These are phyloP conservation scores for Botrytis squamosa DNA, from an alignment of 2,329 filamentous ascomycete species.

Conservation along the genomic window DNA sequence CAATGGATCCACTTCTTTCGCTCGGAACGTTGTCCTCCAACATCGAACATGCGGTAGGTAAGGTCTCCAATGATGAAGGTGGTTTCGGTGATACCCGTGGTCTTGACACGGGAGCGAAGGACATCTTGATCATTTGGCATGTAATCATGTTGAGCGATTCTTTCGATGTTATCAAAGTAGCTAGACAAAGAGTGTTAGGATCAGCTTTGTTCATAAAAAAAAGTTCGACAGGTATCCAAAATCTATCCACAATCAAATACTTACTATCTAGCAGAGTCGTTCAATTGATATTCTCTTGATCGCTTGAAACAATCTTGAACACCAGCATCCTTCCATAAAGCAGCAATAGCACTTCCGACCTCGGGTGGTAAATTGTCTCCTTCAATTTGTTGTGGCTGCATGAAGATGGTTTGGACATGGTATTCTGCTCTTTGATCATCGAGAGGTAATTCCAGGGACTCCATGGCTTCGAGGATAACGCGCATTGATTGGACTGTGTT, in stretches of 20 bases:
- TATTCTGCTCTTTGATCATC: slow-evolving; percentile 54
- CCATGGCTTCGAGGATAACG: slow-evolving; percentile 88
- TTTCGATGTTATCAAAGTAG: slow-evolving; percentile 79
- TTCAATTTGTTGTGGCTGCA: slow-evolving; percentile 59
- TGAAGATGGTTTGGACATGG: slow-evolving; percentile 42
- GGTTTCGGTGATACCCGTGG: slow-evolving; percentile 94
- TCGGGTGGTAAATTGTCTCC: slow-evolving; percentile 79
- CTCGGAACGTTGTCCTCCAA: slow-evolving; percentile 72
- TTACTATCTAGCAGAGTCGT: slow-evolving; percentile 94
- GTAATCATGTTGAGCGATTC: slow-evolving; percentile 73
- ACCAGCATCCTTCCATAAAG: slow-evolving; percentile 79
- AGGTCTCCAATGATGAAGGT: slow-evolving; percentile 89
- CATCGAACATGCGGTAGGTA: slow-evolving; percentile 90
- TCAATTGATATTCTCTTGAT: slow-evolving; percentile 82
- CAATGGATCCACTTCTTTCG: slow-evolving; percentile 80
- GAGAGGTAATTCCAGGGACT: slow-evolving; percentile 77
- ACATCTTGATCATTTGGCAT: slow-evolving; percentile 94
- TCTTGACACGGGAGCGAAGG: slow-evolving; percentile 84
- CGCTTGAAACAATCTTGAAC: slow-evolving; percentile 88
- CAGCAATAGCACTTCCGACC: slow-evolving; percentile 77
- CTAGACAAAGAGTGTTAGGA: slow-evolving; percentile 46
- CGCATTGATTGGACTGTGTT: slow-evolving; percentile 94
- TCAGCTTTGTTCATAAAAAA: neutral
- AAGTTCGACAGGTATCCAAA: neutral
- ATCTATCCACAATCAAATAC: slow-evolving; percentile 39